Percentiles rank a stretch among this genome's conserved stretches.
phyloP scores from a whole-genome alignment of 371 early-diverging fungal species.

The Mucor mucedo region DNA sequence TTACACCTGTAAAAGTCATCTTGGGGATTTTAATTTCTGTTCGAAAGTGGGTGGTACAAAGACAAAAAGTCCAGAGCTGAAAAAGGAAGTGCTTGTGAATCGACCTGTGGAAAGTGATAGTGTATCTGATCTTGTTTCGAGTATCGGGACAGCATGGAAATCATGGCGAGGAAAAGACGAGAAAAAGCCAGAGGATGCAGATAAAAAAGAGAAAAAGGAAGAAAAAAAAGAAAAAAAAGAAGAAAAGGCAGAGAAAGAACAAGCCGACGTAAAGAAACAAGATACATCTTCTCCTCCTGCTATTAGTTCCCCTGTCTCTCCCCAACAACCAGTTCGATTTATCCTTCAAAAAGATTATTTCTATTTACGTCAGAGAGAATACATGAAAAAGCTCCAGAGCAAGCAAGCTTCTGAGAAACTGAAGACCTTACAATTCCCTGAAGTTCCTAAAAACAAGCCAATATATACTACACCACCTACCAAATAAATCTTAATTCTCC shows the following conservation, averaged over 20 bases:
- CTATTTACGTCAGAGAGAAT: constrained; percentile 60
- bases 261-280: not conserved
- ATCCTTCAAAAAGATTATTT: constrained; percentile 61
- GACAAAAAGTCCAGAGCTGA: constrained; percentile 24
- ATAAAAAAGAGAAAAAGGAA: constrained; percentile 27
- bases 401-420: constrained; percentile 53
- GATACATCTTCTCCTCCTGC: constrained; percentile 15
- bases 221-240: constrained; percentile 25
- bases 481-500: not conserved
- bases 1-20: constrained; percentile 52
- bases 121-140: constrained; percentile 44
- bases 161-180: constrained; percentile 37
- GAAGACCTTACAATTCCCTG: constrained; percentile 53
- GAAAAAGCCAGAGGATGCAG: constrained; percentile 20
- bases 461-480: constrained; percentile 5
- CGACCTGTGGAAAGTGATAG: constrained; percentile 49
- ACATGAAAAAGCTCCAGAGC: constrained; percentile 44
- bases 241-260: not conserved
- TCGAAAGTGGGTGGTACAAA: constrained; percentile 33
- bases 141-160: constrained; percentile 51
- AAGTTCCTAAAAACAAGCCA: constrained; percentile 48
- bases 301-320: not conserved
- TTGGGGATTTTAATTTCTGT: constrained; percentile 53
- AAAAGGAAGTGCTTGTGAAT: constrained; percentile 15
- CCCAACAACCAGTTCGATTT: constrained; percentile 42